Evolutionary conservation across 257 asterid species (phyloP).

Genomic region (Jasminum sambac): DNA sequence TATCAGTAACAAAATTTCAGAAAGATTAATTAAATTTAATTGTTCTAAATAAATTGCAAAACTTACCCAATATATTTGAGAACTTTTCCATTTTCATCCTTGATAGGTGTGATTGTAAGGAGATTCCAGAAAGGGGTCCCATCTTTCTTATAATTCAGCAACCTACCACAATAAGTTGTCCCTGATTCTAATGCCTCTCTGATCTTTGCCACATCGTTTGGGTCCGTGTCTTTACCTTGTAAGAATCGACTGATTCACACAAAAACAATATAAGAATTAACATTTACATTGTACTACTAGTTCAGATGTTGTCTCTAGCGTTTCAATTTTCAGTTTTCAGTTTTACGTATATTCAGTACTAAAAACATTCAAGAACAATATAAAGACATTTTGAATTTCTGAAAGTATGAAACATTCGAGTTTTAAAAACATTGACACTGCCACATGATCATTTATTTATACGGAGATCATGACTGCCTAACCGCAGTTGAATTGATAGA

Average conservation of each 20-base stretch:
- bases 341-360: too few species aligned
- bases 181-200: conserved; percentile 70
- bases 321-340: too few species aligned
- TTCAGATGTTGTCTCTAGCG: too few species aligned
- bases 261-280: conserved; percentile 8
- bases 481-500: not conserved
- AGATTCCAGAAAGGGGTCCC: conserved; percentile 97
- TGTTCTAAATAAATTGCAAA: not conserved
- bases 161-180: conserved; percentile 73
- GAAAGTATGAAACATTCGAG: too few species aligned
- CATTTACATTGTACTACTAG: not conserved
- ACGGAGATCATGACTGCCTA: too few species aligned
- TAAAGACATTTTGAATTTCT: too few species aligned
- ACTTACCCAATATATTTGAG: conserved; percentile 92
- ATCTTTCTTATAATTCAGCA: conserved; percentile 93
- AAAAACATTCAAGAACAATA: too few species aligned
- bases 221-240: conserved; percentile 84
- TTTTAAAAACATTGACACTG: too few species aligned
- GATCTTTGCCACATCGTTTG: conserved; percentile 84
- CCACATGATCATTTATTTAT: too few species aligned
- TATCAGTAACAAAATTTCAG: not conserved
- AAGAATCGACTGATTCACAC: conserved; percentile 70
- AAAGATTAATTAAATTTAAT: not conserved
- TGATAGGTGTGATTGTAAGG: conserved; percentile 91
- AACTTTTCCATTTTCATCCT: conserved; percentile 78